phyloP scores from a whole-genome alignment of 2,329 filamentous ascomycete species.

The Verticillium nubilum region DNA sequence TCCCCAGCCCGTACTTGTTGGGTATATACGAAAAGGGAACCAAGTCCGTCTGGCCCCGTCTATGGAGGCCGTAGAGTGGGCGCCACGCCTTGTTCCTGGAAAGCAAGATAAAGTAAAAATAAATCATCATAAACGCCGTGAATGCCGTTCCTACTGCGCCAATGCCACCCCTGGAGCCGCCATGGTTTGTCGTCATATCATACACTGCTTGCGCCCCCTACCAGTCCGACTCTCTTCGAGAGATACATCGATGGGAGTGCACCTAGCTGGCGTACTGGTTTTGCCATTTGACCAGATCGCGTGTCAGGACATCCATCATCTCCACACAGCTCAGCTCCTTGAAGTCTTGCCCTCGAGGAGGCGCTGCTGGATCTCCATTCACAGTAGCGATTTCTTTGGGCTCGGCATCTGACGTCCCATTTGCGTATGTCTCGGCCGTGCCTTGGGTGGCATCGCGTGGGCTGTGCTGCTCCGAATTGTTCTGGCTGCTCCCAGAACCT shows the following conservation, averaged over 20 bases:
- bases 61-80: neutral
- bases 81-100: neutral
- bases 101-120: neutral
- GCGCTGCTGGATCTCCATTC: constrained; percentile 7
- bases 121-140: neutral
- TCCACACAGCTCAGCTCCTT: constrained; percentile 72
- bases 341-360: constrained; percentile 36
- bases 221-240: neutral
- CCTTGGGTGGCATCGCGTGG: constrained; percentile 19
- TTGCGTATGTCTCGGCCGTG: constrained; percentile 7
- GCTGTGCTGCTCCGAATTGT: constrained; percentile 14
- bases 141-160: neutral
- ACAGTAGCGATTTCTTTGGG: neutral
- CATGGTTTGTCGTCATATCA: neutral
- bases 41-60: neutral
- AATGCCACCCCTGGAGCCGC: neutral
- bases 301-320: constrained; percentile 85
- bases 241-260: neutral
- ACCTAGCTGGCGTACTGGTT: constrained; percentile 50
- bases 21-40: neutral
- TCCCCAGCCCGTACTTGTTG: neutral
- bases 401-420: constrained; percentile 14
- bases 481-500: constrained; percentile 25
- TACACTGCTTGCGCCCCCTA: neutral
- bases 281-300: constrained; percentile 81